phyloP scores from a whole-genome alignment of 768 basidiomycete species.

The Auricularia auricula-judae region DNA sequence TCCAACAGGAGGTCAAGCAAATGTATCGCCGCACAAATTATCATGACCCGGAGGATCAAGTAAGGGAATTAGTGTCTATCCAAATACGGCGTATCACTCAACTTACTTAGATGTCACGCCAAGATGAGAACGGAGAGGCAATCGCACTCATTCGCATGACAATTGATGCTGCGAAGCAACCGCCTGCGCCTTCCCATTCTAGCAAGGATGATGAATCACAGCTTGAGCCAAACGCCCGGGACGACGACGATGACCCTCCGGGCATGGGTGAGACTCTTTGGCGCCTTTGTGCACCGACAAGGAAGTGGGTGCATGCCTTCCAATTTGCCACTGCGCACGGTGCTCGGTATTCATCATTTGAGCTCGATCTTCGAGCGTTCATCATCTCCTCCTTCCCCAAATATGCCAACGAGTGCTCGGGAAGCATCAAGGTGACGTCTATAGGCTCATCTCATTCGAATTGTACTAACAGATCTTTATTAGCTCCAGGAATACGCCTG shows the following conservation, averaged over 20 bases:
- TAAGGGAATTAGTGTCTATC: constrained; percentile 4
- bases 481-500: constrained; percentile 11
- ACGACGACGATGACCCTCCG: neutral
- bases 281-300: too few species aligned
- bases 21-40: constrained; percentile 20
- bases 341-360: too few species aligned
- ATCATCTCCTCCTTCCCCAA: too few species aligned
- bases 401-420: too few species aligned
- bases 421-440: too few species aligned
- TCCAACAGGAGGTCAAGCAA: constrained; percentile 20
- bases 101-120: neutral
- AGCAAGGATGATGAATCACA: neutral
- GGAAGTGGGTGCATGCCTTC: too few species aligned
- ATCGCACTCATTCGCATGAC: constrained; percentile 19
- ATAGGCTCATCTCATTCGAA: neutral
- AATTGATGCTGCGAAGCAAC: constrained; percentile 12
- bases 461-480: neutral
- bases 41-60: constrained; percentile 20
- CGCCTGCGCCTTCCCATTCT: neutral
- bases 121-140: neutral
- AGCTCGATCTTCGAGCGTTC: too few species aligned
- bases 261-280: too few species aligned
- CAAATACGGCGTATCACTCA: neutral
- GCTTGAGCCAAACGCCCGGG: neutral
- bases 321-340: too few species aligned